Base-by-base conservation (phyloP, 2,329 filamentous ascomycete species). In the Sclerotinia subarctica region DNA sequence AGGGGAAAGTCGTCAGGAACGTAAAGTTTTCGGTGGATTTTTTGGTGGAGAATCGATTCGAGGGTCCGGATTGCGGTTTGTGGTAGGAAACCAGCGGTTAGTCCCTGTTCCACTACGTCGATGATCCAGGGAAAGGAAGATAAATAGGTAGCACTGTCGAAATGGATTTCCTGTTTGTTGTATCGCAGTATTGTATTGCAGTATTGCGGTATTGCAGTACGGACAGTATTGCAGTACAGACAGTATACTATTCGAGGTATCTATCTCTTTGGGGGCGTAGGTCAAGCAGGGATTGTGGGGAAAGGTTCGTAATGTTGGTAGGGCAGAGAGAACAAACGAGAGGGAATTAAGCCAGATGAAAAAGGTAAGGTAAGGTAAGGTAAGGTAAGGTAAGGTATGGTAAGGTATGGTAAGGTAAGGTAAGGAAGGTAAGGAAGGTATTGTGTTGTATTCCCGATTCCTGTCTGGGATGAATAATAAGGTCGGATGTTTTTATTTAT, bases 1-100 rank as follows among this genome's bases (percentile, higher is more conserved):
- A 74, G 72, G 73, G 73, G 68, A 68, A 63, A 53, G 46, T 54
- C 49, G 69, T 66, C 70, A 73, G 73, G 73, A 72, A 74, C 71
- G 73, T 68, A 74, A 63, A 42, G 29, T 57, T 54, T 65, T 64
- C 35, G 38, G 59, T 68, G 66, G 66, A 65, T 58, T 68, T 57
- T 58, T 44, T 44, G 46, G 66, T 64, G 60, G 66, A 58, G 66
- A 67, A 67, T 64, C 24, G 49, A 63, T 38, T 63, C 57, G 66
- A 68, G 66, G 66, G 60, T 52, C 64, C 64, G 64, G 46, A 66
- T 60, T 66, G 54, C 24, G 57, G 64, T 60, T 62, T 66, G 64
- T 66, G 57, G 24, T 52, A 66, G 64, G 64, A 44, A 64, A 57
- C 42, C 60, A 63, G 66, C 52, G 59, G 66, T 66, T 68, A 68